Base-by-base conservation (phyloP, 208 protist species). In the Crithidia fasciculata region DNA sequence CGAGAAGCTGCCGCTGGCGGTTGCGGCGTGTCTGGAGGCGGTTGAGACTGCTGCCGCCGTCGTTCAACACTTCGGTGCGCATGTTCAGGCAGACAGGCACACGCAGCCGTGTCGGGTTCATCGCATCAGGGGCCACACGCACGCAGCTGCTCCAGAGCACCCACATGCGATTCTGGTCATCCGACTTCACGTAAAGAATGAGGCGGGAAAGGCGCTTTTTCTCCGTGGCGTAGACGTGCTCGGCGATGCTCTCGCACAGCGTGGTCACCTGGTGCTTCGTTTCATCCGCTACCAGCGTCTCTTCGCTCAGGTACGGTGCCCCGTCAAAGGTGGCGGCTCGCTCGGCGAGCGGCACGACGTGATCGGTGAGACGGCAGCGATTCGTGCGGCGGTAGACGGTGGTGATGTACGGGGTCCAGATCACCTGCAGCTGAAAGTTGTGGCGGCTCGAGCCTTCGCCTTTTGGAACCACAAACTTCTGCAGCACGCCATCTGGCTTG, bases 391-490 rank as follows among this genome's bases (percentile, higher is more conserved):
- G 90, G 79, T 97, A 93, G 55, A 95, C 91, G 0, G 86, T 85
- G 9, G 90, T 94, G 68, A 96, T 81, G 36, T 88, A 74, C 10
- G 94, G 94, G 4, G 94, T 95, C 94, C 94, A 98, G 41, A 93
- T 80, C 28, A 93, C 90, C 57, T 95, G 90, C 44, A 98, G 82
- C 79, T 95, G 88, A 8, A 85, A 76, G 79, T 96, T 96, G 74
- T 71, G 79, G 37, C 89, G 81, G 54, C 81, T 88, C 5, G 77
- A 86, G 28, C 82, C 86, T 41, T 92, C 82, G 9, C 92, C 87
- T 69, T 96, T 96, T 45, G 94, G 94, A 5, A 92, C 19, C 37
- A 98, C 83, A 72, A 98, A 98, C 77, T 89, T 82, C 81, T 98
- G 94, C 74, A 98, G 82, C 57, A 96, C 91, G 15, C 94, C 94